Evolutionary conservation across 2,329 filamentous ascomycete species (phyloP), one percentile per base, ranked within the genome.

Genomic region (Aureobasidium lini): DNA sequence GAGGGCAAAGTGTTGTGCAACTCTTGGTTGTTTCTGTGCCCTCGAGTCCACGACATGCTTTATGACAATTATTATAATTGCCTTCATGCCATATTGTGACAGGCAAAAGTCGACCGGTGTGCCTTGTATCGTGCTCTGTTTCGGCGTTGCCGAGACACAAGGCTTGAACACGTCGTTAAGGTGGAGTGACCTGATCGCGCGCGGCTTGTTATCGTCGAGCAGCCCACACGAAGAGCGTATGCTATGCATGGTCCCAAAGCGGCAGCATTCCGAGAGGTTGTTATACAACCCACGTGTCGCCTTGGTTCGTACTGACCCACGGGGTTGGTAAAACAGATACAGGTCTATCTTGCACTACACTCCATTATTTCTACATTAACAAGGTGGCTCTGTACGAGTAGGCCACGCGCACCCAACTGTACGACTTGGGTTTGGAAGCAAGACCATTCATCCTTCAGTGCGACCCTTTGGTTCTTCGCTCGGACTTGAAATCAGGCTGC

Each of bases 401-500:
- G 43, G 32, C 54, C 54, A 57, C 54, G 54, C 54, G 54, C 54
- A 43, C 43, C 6, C 13, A 48, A 37, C 32, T 42, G 54, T 57
- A 34, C 43, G 3, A 57, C 54, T 47, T 23, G 8, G 16, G 28
- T 15, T 40, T 23, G 31, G 4, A 4, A 37, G 31, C 15, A 44
- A 37, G 15, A 37, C 52, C 54, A 57, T 48, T 57, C 54, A 57
- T 7, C 54, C 10, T 32, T 39, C 43, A 57, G 54, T 57, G 54
- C 54, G 42, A 57, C 54, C 54, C 54, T 43, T 48, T 15, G 15
- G n/a, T 36, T 40, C 31, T 11, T 56, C 52, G 40, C 18, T 36
- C 29, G 40, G 40, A 56, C 23, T 18, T 11, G 18, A 40, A 48
- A 57, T 57, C 54, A 57, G 54, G 43, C 54, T 48, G 42, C 34